Evolutionary conservation across 164 flowering plant genomes (phyloP).

Genomic region (Liriodendron chinense): DNA sequence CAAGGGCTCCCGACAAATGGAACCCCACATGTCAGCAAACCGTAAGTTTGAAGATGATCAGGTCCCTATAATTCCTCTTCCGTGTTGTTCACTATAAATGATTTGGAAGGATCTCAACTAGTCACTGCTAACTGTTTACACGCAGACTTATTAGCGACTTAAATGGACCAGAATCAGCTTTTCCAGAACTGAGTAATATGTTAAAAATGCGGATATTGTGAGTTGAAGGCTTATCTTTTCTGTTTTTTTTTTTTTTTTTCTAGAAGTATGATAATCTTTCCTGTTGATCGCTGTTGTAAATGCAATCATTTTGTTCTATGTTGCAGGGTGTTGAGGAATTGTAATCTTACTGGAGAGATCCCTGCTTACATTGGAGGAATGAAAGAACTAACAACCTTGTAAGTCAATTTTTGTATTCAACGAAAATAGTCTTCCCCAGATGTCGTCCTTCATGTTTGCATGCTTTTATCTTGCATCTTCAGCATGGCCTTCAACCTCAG

Average conservation of each 20-base stretch:
- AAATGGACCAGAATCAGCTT: constrained; percentile 35
- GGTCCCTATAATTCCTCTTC: too few species aligned
- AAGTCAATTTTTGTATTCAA: neutral
- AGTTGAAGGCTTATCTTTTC: constrained; percentile 20
- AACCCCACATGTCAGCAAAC: too few species aligned
- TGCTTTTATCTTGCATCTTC: neutral
- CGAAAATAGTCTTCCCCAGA: too few species aligned
- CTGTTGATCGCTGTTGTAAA: neutral
- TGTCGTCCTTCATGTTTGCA: neutral
- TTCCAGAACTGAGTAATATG: constrained; percentile 42
- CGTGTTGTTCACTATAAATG: too few species aligned
- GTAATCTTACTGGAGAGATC: constrained; percentile 52
- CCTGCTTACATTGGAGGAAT: constrained; percentile 54
- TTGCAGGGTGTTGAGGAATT: constrained; percentile 49
- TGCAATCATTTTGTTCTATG: neutral
- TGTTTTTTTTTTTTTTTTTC: neutral
- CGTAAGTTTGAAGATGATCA: too few species aligned
- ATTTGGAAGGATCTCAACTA: too few species aligned
- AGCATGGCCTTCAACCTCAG: too few species aligned
- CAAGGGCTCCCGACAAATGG: too few species aligned
- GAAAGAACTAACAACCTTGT: constrained; percentile 15
- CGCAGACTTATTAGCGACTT: constrained; percentile 71
- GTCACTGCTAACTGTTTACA: neutral
- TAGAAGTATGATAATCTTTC: neutral
- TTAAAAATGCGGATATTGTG: constrained; percentile 40